Evolutionary conservation across 441 rosid genomes (phyloP), one percentile per base, ranked within the genome.

Genomic region (Lepidium campestre): DNA sequence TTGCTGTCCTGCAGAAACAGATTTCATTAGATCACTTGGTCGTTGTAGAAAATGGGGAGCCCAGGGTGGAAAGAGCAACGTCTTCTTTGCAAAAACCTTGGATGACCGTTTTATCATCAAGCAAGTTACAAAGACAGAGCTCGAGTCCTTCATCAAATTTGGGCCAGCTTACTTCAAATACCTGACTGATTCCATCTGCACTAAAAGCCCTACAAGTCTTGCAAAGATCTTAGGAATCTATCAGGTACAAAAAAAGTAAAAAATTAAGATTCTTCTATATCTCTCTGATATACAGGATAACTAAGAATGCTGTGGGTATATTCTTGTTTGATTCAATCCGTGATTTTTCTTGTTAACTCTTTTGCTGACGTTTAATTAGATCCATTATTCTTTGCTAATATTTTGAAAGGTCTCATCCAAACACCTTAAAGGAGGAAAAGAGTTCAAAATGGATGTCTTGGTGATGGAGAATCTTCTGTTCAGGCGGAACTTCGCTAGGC

Each of bases 41-140:
- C 91, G 88, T 25, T 88, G 94, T 78, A 84, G 82, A 81, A 88
- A 88, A 77, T 85, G 91, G 94, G 89, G 86, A 31, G 94, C 94
- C 25, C 89, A 88, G 60, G 94, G 94, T 50, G 94, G 94, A 25
- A 88, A 88, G 81, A 88, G 91, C 80, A 88, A 86, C 57, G 94
- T 80, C 63, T 88, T 86, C 79, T 88, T 88, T 76, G 94, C 94
- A 25, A 88, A 88, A 79, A 77, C 86, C 39, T 82, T 82, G 79
- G 94, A 88, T 75, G 94, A 85, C 47, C 84, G 91, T 18, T 88
- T 88, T 75, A 79, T 88, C 57, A 79, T 88, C 64, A 88, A 88
- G 72, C 88, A 85, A 79, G 94, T 88, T 56, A 81, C 94, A 25
- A 88, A 85, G 78, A 88, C 91, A 13, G 89, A 86, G 77, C 85